A percentile compares a stretch with the other conserved stretches of the same genome.
Evolutionary conservation across 208 protist genomes (phyloP).

Genomic region (Borovskyia barvae): DNA sequence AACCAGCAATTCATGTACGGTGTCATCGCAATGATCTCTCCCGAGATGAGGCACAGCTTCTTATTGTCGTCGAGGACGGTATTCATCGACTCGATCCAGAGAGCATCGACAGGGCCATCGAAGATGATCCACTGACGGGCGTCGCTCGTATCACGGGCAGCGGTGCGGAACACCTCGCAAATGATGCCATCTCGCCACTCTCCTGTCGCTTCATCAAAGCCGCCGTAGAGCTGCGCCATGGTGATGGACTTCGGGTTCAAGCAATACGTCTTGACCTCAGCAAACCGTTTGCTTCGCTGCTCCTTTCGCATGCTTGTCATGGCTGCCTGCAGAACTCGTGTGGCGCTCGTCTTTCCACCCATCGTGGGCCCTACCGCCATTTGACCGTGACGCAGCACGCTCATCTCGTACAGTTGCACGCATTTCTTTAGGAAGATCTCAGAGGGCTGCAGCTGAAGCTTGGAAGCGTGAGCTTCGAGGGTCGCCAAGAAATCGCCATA

Average conservation of each 20-base stretch:
- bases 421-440: conserved; percentile 95
- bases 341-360: conserved; percentile 93
- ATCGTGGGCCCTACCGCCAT: conserved; percentile 97
- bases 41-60: conserved; percentile 94
- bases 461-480: conserved; percentile 63
- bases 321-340: conserved; percentile 76
- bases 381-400: conserved; percentile 96
- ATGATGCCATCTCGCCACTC: conserved; percentile 97
- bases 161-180: conserved; percentile 90
- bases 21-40: conserved; percentile 95
- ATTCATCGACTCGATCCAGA: conserved; percentile 96
- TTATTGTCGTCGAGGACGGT: conserved; percentile 95
- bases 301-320: conserved; percentile 84
- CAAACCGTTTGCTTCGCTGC: conserved; percentile 70
- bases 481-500: conserved; percentile 90
- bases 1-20: conserved; percentile 97
- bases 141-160: conserved; percentile 80
- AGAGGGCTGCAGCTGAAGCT: conserved; percentile 92
- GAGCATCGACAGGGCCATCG: conserved; percentile 95
- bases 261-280: conserved; percentile 83
- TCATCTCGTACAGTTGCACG: conserved; percentile 98
- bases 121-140: conserved; percentile 96
- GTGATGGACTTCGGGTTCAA: conserved; percentile 98
- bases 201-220: conserved; percentile 94
- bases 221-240: conserved; percentile 97